These are phyloP conservation scores for Aphanomyces invadans DNA, from an alignment of 352 stramenopile species.

Conservation along the genomic window DNA sequence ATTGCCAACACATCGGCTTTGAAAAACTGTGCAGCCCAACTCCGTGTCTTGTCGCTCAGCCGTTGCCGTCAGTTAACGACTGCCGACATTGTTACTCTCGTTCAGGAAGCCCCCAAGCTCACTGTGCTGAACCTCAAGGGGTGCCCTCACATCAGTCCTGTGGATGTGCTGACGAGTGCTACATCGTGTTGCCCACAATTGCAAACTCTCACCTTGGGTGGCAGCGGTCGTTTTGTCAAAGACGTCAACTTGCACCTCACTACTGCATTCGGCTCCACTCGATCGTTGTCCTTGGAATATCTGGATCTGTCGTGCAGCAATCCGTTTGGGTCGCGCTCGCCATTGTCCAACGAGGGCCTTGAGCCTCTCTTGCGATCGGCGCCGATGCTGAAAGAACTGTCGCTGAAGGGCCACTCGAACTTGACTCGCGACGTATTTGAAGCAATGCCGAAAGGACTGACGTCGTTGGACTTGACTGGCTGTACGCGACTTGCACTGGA, in stretches of 20 bases:
- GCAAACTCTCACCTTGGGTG: conserved; percentile 2
- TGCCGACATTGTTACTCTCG: background rate
- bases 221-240: conserved; percentile 20
- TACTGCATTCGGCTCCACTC: background rate
- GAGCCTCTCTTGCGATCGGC: background rate
- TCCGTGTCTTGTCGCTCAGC: conserved; percentile 16
- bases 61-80: conserved; percentile 20
- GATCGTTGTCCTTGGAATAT: background rate
- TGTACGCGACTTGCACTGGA: conserved; percentile 4
- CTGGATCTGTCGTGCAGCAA: conserved; percentile 24
- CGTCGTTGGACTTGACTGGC: conserved; percentile 9
- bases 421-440: conserved; percentile 2
- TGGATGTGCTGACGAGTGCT: background rate
- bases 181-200: background rate
- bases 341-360: conserved; percentile 18
- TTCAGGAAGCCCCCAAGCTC: background rate
- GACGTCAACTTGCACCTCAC: conserved; percentile 15
- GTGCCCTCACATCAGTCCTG: background rate
- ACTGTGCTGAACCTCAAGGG: conserved; percentile 15
- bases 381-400: conserved; percentile 4
- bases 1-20: background rate
- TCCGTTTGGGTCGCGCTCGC: conserved; percentile 22
- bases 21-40: background rate
- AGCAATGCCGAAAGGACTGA: background rate
- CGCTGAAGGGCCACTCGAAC: conserved; percentile 22